phyloP scores from a whole-genome alignment of 2,329 filamentous ascomycete species.

The Malbranchea zuffiana region DNA sequence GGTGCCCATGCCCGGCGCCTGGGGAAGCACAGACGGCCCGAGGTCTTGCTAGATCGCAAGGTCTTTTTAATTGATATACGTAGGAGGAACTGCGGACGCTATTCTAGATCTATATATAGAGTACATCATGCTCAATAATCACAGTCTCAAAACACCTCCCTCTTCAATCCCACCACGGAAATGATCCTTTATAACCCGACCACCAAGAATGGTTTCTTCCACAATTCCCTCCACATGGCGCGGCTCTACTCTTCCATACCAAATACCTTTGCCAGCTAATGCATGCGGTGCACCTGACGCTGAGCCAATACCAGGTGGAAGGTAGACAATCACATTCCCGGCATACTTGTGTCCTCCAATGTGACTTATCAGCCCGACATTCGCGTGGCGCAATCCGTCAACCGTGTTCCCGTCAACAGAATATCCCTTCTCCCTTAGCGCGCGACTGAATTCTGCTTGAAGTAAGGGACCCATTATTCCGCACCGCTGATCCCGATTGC shows the following conservation, averaged over 20 bases:
- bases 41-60: no score
- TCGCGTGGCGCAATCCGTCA: constrained; percentile 26
- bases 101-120: no score
- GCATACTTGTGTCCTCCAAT: constrained; percentile 93
- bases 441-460: constrained; percentile 53
- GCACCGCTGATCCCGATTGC: constrained; percentile 68
- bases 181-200: constrained; percentile 74
- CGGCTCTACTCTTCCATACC: constrained; percentile 72
- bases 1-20: no score
- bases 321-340: constrained; percentile 85
- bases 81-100: no score
- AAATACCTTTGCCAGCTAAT: constrained; percentile 49
- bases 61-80: no score
- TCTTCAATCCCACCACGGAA: constrained; percentile 78
- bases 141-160: constrained; percentile 55
- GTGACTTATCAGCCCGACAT: constrained; percentile 54
- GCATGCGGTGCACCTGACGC: constrained; percentile 1
- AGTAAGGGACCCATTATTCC: constrained; percentile 69
- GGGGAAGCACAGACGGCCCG: no score
- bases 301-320: constrained; percentile 25
- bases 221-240: constrained; percentile 86
- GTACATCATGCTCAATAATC: constrained; percentile 1
- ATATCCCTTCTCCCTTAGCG: constrained; percentile 24
- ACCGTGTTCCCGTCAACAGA: constrained; percentile 14
- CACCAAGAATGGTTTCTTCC: constrained; percentile 72